Evolutionary conservation across 306 rosid species (phyloP), one percentile per base, ranked within the genome.

Genomic region (Trifolium fragiferum): DNA sequence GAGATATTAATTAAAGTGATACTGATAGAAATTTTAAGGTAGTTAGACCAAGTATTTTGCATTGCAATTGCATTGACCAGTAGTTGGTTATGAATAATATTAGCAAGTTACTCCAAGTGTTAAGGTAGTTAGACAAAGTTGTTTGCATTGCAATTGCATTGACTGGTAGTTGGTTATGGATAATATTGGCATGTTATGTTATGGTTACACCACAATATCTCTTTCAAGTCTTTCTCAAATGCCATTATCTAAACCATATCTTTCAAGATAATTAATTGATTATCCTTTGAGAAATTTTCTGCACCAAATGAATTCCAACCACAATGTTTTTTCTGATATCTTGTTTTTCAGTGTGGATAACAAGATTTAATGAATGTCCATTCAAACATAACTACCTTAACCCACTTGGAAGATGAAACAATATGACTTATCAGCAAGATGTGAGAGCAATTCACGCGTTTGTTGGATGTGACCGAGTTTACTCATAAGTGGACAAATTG

Each of bases 201-300:
- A 18, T 5, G 9, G 59, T 27, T 27, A 10, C 60, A 68, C 8
- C 40, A 68, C 9, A 23, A 16, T 32, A 70, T 71, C 76, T 71
- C 66, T 71, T 55, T 71, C 54, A 69, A 69, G n/a, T 44, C 23
- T 67, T 67, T 67, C 50, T 44, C 21, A 63, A 16, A 35, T 64
- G 27, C 18, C 18, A 64, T 18, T 40, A 12, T 20, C 53, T 66
- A 40, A 40, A 21, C 54, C 37, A 19, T 12, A 41, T 44, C 10
- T 41, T 64, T 16, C 50, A 66, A 66, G 12, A 55, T 7, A 25
- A n/a, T 30, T 30, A 30, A 2, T 23, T 38, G 38, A 16, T n/a
- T 30, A 30, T 30, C 33, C 33, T 30, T 30, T 30, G 33, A 30
- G 33, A 30, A 50, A 0, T 70, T 55, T 55, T 2, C 32, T 55